phyloP scores from a whole-genome alignment of 495 filamentous ascomycete species.

The Terfezia claveryi region DNA sequence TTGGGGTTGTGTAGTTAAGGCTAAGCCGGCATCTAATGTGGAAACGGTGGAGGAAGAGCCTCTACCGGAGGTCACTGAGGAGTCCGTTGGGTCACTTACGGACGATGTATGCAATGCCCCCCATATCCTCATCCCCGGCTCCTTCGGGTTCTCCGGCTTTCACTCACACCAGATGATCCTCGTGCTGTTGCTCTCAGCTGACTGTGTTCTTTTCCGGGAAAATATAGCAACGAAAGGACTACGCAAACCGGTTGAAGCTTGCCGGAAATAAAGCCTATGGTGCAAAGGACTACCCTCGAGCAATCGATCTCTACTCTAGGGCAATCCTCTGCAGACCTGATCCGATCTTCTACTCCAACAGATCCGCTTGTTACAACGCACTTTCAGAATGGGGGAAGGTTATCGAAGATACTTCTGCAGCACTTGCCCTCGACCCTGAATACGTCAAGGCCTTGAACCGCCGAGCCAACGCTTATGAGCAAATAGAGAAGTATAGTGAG shows the following conservation, averaged over 20 bases:
- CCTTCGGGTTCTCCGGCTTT: background rate
- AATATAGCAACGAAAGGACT: conserved; percentile 45
- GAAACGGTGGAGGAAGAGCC: conserved; percentile 49
- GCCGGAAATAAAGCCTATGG: conserved; percentile 94
- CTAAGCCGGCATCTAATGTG: conserved; percentile 31
- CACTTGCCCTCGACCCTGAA: conserved; percentile 72
- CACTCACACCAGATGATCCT: conserved; percentile 3
- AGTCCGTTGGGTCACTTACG: conserved; percentile 43
- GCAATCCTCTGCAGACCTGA: conserved; percentile 94
- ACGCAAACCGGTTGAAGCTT: conserved; percentile 74
- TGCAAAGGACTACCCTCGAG: conserved; percentile 67
- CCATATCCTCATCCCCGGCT: background rate
- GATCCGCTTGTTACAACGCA: conserved; percentile 92
- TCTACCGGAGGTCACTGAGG: conserved; percentile 68
- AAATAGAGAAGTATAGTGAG: conserved; percentile 72
- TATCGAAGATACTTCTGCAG: conserved; percentile 88
- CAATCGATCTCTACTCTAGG: conserved; percentile 84
- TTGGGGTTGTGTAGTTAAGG: background rate
- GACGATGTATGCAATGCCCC: conserved; percentile 31
- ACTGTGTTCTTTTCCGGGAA: background rate
- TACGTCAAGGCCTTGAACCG: conserved; percentile 97
- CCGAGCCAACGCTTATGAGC: conserved; percentile 87
- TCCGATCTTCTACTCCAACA: conserved; percentile 95
- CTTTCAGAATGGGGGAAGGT: conserved; percentile 84
- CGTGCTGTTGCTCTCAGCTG: conserved; percentile 20